These are phyloP conservation scores for Brassica hybrid DNA, from an alignment of 441 rosid genomes.

Conservation along the genomic window DNA sequence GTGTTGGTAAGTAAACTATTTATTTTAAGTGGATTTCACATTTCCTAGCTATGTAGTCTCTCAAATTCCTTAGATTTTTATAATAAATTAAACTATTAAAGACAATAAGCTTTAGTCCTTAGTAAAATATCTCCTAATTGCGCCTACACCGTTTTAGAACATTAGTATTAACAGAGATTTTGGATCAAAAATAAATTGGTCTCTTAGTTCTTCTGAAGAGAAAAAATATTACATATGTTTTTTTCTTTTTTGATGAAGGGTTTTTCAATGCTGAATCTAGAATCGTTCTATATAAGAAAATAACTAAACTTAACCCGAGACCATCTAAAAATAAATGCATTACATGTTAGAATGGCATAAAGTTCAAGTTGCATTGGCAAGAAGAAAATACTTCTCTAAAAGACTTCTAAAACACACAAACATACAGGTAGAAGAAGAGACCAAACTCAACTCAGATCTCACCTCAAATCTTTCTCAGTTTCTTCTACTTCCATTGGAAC, in stretches of 20 bases:
- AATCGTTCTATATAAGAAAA: slow-evolving; percentile 6
- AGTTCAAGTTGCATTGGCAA: slow-evolving; percentile 22
- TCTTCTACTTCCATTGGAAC: slow-evolving; percentile 63
- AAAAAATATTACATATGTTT: background rate
- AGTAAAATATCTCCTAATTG: too few relatives aligned
- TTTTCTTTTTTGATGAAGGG: background rate
- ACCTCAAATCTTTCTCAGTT: slow-evolving; percentile 25
- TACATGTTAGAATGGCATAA: too few relatives aligned
- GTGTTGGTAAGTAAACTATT: too few relatives aligned
- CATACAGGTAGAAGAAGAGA: slow-evolving; percentile 23
- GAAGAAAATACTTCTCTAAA: slow-evolving; percentile 16
- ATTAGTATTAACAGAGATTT: background rate
- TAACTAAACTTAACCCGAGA: background rate
- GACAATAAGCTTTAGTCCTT: too few relatives aligned
- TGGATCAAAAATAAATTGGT: background rate
- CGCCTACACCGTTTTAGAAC: too few relatives aligned
- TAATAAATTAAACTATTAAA: too few relatives aligned
- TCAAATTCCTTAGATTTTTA: too few relatives aligned
- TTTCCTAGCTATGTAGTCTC: too few relatives aligned
- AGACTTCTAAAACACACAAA: slow-evolving; percentile 16
- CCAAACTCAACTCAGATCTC: slow-evolving; percentile 32
- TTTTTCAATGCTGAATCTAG: slow-evolving; percentile 14
- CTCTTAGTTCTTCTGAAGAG: background rate
- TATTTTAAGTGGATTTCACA: too few relatives aligned
- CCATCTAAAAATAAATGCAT: background rate